Percentiles rank a stretch among this genome's conserved stretches.
These are phyloP conservation scores for Zymoseptoria tritici DNA, from an alignment of 2,329 filamentous ascomycete genomes.

Conservation along the genomic window DNA sequence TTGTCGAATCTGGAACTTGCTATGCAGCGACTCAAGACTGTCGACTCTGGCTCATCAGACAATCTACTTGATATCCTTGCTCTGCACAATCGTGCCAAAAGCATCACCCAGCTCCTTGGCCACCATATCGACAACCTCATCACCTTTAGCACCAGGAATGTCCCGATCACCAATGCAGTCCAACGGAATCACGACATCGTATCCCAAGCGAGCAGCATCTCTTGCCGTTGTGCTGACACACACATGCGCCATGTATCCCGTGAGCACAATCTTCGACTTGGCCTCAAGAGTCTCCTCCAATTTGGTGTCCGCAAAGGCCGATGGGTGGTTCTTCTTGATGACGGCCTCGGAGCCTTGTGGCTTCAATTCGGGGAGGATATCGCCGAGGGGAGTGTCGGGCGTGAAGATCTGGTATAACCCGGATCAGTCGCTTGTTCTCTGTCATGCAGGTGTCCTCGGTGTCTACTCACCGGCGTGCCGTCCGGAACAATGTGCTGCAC, in stretches of 20 bases:
- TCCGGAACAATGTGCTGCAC: slow-evolving; percentile 53
- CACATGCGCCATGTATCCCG: slow-evolving; percentile 60
- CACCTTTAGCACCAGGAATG: slow-evolving; percentile 54
- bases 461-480: slow-evolving; percentile 43
- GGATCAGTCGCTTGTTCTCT: not conserved
- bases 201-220: slow-evolving; percentile 53
- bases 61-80: slow-evolving; percentile 39
- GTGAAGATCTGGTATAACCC: slow-evolving; percentile 47
- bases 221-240: slow-evolving; percentile 57
- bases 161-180: slow-evolving; percentile 60
- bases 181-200: slow-evolving; percentile 54
- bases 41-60: not conserved
- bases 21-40: not conserved
- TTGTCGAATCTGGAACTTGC: not conserved
- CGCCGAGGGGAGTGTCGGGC: slow-evolving; percentile 50
- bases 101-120: slow-evolving; percentile 56
- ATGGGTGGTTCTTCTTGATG: slow-evolving; percentile 52
- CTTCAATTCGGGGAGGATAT: slow-evolving; percentile 54
- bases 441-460: not conserved
- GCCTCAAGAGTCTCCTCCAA: slow-evolving; percentile 49
- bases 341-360: slow-evolving; percentile 50
- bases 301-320: slow-evolving; percentile 54
- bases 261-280: slow-evolving; percentile 53
- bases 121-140: slow-evolving; percentile 46
- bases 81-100: slow-evolving; percentile 54